These are phyloP conservation scores for Babesia ovis DNA, from an alignment of 169 alveolate genomes.

Conservation along the genomic window DNA sequence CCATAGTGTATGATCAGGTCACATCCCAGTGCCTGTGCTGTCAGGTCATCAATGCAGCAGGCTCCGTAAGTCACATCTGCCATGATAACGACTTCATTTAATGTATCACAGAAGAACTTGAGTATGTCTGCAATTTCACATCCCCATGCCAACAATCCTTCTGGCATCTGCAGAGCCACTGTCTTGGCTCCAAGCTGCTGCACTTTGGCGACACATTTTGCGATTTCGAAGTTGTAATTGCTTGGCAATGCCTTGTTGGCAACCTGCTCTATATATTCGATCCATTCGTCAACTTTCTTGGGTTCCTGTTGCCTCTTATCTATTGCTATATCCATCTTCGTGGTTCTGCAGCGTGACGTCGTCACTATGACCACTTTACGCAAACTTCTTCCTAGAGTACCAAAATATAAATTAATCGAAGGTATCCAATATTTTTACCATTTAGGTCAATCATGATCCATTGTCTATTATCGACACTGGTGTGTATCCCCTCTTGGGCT, in stretches of 20 bases:
- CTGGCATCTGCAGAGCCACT: slow-evolving; percentile 97
- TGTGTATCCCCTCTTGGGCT: too few relatives aligned
- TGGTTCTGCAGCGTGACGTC: too few relatives aligned
- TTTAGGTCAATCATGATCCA: too few relatives aligned
- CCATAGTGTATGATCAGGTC: slow-evolving; percentile 98
- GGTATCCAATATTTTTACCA: too few relatives aligned
- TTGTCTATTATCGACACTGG: too few relatives aligned
- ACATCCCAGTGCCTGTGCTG: slow-evolving; percentile 87
- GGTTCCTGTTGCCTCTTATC: neutral
- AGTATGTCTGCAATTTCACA: slow-evolving; percentile 89
- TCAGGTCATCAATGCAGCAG: slow-evolving; percentile 98
- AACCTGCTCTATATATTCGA: slow-evolving; percentile 27
- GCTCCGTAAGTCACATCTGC: slow-evolving; percentile 99
- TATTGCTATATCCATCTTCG: slow-evolving; percentile 1
- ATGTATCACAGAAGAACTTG: slow-evolving; percentile 77
- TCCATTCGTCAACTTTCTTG: slow-evolving; percentile 1
- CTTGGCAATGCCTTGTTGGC: slow-evolving; percentile 85
- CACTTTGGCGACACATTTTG: slow-evolving; percentile 89
- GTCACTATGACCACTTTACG: too few relatives aligned
- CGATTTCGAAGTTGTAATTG: slow-evolving; percentile 94
- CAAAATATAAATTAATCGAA: too few relatives aligned
- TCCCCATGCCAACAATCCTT: slow-evolving; percentile 89
- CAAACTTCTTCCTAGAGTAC: too few relatives aligned
- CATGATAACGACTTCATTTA: slow-evolving; percentile 73
- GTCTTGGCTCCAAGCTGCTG: slow-evolving; percentile 73